Evolutionary conservation across 768 basidiomycete genomes (phyloP).

Genomic region (Rhizopogon vesiculosus): DNA sequence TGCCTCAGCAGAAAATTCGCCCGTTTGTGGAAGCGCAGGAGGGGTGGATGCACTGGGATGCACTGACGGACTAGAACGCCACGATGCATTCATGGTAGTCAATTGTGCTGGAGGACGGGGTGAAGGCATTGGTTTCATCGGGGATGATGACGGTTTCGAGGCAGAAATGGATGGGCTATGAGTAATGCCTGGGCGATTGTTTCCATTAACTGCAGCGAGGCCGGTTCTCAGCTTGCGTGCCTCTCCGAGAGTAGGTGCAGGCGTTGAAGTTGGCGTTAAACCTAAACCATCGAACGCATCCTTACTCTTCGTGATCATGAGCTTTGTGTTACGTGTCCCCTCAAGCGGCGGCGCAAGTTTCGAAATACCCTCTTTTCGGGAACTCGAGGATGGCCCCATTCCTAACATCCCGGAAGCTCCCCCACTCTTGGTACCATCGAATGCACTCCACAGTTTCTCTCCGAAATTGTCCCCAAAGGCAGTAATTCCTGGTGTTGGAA

Average conservation of each 20-base stretch:
- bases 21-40: slow-evolving; percentile 28
- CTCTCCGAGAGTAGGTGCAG: slow-evolving; percentile 69
- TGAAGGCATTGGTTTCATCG: slow-evolving; percentile 21
- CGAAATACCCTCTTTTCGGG: slow-evolving; percentile 14
- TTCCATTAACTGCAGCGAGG: slow-evolving; percentile 46
- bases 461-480: slow-evolving; percentile 71
- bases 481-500: slow-evolving; percentile 18
- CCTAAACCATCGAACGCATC: slow-evolving; percentile 83
- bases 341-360: slow-evolving; percentile 22
- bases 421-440: slow-evolving; percentile 28
- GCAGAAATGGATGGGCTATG: slow-evolving; percentile 11
- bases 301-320: slow-evolving; percentile 37
- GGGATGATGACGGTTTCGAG: slow-evolving; percentile 13
- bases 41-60: slow-evolving; percentile 24
- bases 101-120: slow-evolving; percentile 20
- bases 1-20: slow-evolving; percentile 54
- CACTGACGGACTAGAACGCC: slow-evolving; percentile 12
- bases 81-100: slow-evolving; percentile 11
- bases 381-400: not conserved
- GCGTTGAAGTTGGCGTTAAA: slow-evolving; percentile 37
- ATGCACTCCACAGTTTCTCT: slow-evolving; percentile 50
- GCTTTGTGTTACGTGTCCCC: slow-evolving; percentile 26
- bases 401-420: not conserved
- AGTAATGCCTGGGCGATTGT: slow-evolving; percentile 12
- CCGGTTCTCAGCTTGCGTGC: slow-evolving; percentile 71